Conservation (phyloP, 2,329 filamentous ascomycete genomes). For the Neoarthrinium moseri region DNA sequence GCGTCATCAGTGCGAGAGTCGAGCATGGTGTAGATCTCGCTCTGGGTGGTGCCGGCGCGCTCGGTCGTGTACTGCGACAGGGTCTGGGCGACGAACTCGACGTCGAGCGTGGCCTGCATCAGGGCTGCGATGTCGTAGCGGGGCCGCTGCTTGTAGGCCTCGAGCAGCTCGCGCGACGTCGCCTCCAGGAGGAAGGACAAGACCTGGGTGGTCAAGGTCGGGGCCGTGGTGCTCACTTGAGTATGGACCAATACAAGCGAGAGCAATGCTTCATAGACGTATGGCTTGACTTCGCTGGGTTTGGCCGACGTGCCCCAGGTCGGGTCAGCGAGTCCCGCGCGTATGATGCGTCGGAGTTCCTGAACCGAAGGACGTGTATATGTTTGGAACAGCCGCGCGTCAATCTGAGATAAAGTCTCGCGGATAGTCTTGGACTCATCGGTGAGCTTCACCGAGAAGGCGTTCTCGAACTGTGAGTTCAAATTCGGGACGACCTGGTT, state of each 20-base stretch:
- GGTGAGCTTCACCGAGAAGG: conserved; percentile 90
- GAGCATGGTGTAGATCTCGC: conserved; percentile 87
- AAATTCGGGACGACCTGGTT: conserved; percentile 80
- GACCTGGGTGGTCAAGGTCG: conserved; percentile 75
- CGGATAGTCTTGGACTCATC: conserved; percentile 91
- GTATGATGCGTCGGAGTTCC: conserved; percentile 67
- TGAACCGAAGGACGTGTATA: conserved; percentile 80
- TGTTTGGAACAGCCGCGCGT: conserved; percentile 84
- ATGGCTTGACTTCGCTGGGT: conserved; percentile 77
- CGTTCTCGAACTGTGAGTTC: conserved; percentile 89
- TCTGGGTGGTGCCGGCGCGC: conserved; percentile 75
- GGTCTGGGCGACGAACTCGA: conserved; percentile 95
- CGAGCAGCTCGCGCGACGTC: conserved; percentile 75
- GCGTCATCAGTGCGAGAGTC: conserved; percentile 88
- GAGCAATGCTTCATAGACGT: conserved; percentile 86
- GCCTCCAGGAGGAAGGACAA: conserved; percentile 85
- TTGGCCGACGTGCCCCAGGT: conserved; percentile 66
- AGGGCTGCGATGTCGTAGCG: conserved; percentile 76
- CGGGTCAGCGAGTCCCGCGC: conserved; percentile 66
- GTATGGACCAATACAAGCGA: conserved; percentile 88
- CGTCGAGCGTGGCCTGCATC: conserved; percentile 96
- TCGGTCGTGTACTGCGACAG: conserved; percentile 87
- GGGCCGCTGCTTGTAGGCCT: conserved; percentile 68
- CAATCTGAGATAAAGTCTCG: conserved; percentile 88
- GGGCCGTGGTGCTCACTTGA: conserved; percentile 77